phyloP scores from a whole-genome alignment of 2,329 filamentous ascomycete genomes.

The Fusarium foetens region DNA sequence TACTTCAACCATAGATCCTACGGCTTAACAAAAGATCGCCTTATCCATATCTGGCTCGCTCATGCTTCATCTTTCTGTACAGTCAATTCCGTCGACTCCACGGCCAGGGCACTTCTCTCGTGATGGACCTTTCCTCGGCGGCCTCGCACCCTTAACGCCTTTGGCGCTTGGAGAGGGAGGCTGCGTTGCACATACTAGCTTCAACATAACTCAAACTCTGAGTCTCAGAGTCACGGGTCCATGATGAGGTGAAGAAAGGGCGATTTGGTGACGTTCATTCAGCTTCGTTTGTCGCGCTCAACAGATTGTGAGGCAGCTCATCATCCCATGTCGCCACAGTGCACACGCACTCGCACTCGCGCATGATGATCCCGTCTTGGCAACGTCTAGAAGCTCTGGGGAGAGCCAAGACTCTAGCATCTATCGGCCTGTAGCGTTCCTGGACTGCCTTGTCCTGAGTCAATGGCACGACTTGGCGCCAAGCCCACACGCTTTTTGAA shows the following conservation, averaged over 20 bases:
- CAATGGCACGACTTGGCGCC: slow-evolving; percentile 34
- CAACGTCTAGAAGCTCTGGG: slow-evolving; percentile 23
- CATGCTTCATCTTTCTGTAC: not conserved
- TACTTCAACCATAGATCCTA: not conserved
- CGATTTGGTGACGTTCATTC: slow-evolving; percentile 15
- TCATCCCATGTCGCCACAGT: slow-evolving; percentile 26
- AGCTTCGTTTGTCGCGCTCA: slow-evolving; percentile 16
- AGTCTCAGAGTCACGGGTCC: not conserved
- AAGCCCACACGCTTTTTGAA: slow-evolving; percentile 12
- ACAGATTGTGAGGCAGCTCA: slow-evolving; percentile 15
- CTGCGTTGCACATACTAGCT: slow-evolving; percentile 29
- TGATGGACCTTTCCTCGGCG: slow-evolving; percentile 16
- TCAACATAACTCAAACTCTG: not conserved
- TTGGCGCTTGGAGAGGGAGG: slow-evolving; percentile 30
- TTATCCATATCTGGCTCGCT: not conserved
- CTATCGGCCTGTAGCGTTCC: slow-evolving; percentile 8
- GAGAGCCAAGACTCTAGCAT: slow-evolving; percentile 34
- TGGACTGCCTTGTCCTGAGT: slow-evolving; percentile 11
- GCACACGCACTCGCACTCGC: not conserved
- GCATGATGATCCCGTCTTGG: slow-evolving; percentile 22
- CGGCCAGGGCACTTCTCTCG: not conserved
- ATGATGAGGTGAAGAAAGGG: not conserved
- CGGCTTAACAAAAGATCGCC: not conserved
- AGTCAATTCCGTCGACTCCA: not conserved
- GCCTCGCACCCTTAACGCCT: slow-evolving; percentile 31